Evolutionary conservation across 305 asterid genomes (phyloP), one percentile per base, ranked within the genome.

Genomic region (Rubia tinctorum): DNA sequence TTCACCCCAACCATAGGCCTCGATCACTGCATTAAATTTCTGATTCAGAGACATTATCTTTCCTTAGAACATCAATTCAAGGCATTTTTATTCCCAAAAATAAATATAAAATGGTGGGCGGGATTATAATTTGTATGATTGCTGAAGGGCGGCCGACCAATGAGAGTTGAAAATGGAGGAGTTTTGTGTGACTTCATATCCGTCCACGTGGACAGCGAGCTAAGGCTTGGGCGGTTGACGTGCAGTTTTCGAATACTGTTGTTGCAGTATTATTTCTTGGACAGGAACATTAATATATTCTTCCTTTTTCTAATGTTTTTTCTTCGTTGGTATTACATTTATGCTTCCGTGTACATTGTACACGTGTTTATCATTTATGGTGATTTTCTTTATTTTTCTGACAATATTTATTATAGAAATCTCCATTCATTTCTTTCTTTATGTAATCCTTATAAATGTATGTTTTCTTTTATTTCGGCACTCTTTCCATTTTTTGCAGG

Each of bases 221-320:
- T 58, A 3, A 34, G 72, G 58, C 14, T 68, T 7, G 80, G 81
- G 45, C 81, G 77, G 81, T 72, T 45, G 74, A 11, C 58, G 71
- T 67, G 71, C 63, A 12, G 44, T 10, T 7, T 62, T 70, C 7
- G n/a, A 51, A 44, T 49, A 15, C 0, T 53, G 59, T 17, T 53
- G 53, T 47, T 47, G 53, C 53, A 18, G 17, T 10, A 45, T 45
- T 49, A 49, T 53, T 53, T 53, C 59, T 53, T 53, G 59, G 23
- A 53, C 59, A 49, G 4, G 55, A 49, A 49, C 55, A 12, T 6
- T 1, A 53, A 53, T 17, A 17, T 53, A 17, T 53, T 53, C 59
- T 10, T 17, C 10, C 22, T 53, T 53, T 53, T 53, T 53, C 23
- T 5, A 53, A 17, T 53, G 59, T 18, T 51, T 51, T 51, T 51